Conservation (phyloP, 2,329 filamentous ascomycete genomes). For the Aspergillus tubingensis region DNA sequence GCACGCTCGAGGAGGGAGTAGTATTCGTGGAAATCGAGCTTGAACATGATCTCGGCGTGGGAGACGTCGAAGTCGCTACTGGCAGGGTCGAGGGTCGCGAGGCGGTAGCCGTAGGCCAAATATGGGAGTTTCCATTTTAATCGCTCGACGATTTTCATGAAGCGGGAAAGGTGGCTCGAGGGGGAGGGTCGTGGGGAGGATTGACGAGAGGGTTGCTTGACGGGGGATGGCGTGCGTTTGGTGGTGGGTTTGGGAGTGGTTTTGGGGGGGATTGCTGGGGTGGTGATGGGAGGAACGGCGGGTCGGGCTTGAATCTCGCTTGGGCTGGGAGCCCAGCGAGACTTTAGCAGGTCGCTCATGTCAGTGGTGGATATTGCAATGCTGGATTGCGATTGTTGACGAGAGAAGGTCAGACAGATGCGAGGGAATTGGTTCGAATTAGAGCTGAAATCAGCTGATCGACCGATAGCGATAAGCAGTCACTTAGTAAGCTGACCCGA, state of each 20-base stretch:
- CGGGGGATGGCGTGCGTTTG: not conserved
- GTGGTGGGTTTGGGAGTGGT: not conserved
- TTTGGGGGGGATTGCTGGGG: not conserved
- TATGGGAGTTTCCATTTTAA: conserved; percentile 66
- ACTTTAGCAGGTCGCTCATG: conserved; percentile 21
- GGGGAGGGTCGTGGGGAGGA: conserved; percentile 11
- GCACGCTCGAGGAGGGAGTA: conserved; percentile 73
- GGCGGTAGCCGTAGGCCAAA: conserved; percentile 58
- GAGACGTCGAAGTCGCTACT: conserved; percentile 22
- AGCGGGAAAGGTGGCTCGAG: conserved; percentile 55
- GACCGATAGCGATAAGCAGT: too few relatives aligned
- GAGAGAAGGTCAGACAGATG: not conserved
- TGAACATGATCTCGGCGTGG: conserved; percentile 67
- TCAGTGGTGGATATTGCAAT: not conserved
- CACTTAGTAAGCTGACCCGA: too few relatives aligned
- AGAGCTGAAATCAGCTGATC: too few relatives aligned
- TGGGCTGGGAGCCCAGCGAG: conserved; percentile 27
- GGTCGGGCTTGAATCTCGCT: not conserved
- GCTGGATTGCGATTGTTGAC: not conserved
- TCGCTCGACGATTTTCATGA: conserved; percentile 62
- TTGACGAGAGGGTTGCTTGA: conserved; percentile 4
- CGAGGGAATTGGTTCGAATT: too few relatives aligned
- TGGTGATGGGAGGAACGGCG: not conserved
- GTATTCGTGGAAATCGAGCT: conserved; percentile 76
- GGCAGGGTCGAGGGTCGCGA: conserved; percentile 45